Evolutionary conservation across 2,329 filamentous ascomycete genomes (phyloP).

Genomic region (Colletotrichum paranaense): DNA sequence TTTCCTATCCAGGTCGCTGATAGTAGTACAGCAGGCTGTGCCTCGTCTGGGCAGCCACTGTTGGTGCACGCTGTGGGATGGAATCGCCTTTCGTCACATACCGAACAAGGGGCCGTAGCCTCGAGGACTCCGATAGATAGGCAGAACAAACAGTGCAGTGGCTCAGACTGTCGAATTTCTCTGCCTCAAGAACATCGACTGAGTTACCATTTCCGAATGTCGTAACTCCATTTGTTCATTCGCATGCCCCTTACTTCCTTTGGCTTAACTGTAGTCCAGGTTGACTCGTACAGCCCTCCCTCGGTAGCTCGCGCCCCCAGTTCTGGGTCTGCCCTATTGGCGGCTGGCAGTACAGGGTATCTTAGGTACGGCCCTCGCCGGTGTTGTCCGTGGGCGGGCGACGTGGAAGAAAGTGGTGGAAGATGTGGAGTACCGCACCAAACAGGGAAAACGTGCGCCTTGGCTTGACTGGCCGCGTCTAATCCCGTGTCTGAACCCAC

Average conservation of each 20-base stretch:
- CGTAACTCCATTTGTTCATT: background rate
- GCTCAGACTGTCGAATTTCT: background rate
- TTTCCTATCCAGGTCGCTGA: no score
- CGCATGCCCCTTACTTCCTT: background rate
- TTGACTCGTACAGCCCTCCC: background rate
- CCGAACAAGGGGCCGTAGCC: background rate
- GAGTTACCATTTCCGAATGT: background rate
- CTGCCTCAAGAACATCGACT: background rate
- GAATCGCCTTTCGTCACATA: background rate
- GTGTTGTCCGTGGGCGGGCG: constrained; percentile 30
- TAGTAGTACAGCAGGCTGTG: background rate
- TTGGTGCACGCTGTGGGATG: constrained; percentile 13
- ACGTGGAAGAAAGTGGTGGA: constrained; percentile 29
- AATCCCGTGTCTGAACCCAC: constrained; percentile 34
- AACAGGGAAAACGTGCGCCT: constrained; percentile 36
- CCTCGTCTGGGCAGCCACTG: background rate
- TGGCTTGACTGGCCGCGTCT: constrained; percentile 32
- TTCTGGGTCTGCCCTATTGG: constrained; percentile 12
- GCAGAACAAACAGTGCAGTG: background rate
- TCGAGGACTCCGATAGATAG: background rate
- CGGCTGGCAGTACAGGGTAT: constrained; percentile 15
- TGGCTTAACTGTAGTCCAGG: background rate
- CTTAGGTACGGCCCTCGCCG: constrained; percentile 34
- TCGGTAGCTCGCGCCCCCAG: background rate
- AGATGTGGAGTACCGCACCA: constrained; percentile 25